A percentile compares a stretch with the other conserved stretches of the same genome.
Evolutionary conservation across 1,284 basidiomycete genomes (phyloP).

Genomic region (Porogramme epimiltina): DNA sequence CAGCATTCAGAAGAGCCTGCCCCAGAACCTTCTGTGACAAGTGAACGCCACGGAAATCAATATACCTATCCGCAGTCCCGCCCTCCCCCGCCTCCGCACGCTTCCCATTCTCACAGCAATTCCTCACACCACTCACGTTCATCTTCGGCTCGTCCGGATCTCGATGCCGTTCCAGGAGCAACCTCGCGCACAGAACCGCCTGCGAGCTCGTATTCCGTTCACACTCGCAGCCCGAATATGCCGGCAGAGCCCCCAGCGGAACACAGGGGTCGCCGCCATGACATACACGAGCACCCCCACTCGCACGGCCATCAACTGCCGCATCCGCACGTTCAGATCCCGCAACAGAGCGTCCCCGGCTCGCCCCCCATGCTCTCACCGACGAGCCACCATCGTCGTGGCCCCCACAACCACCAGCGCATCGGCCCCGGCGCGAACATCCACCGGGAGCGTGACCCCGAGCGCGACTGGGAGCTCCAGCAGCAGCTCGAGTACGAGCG

Average conservation of each 20-base stretch:
- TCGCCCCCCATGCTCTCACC: slow-evolving; percentile 25
- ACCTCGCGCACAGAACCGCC: slow-evolving; percentile 26
- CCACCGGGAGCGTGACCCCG: slow-evolving; percentile 45
- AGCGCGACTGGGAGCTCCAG: slow-evolving; percentile 44
- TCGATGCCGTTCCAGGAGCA: slow-evolving; percentile 21
- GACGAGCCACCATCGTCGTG: slow-evolving; percentile 25
- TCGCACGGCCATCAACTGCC: slow-evolving; percentile 24
- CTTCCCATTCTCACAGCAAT: slow-evolving; percentile 43
- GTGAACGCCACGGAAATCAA: slow-evolving; percentile 35
- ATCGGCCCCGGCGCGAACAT: slow-evolving; percentile 63
- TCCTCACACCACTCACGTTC: slow-evolving; percentile 38
- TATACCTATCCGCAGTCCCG: slow-evolving; percentile 42
- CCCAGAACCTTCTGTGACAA: slow-evolving; percentile 36
- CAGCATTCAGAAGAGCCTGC: slow-evolving; percentile 34
- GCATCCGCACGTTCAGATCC: slow-evolving; percentile 27
- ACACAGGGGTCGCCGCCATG: slow-evolving; percentile 25
- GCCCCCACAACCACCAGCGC: slow-evolving; percentile 65
- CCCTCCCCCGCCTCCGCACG: slow-evolving; percentile 36
- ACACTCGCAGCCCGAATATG: slow-evolving; percentile 29
- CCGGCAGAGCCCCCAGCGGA: slow-evolving; percentile 23
- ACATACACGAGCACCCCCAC: slow-evolving; percentile 23
- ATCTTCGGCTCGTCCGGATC: slow-evolving; percentile 29
- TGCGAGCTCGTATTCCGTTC: slow-evolving; percentile 25
- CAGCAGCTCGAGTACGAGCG: slow-evolving; percentile 46
- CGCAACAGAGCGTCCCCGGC: slow-evolving; percentile 23